These are phyloP conservation scores for Nadsonia starkeyi-henricii DNA, from an alignment of 1,139 yeast genomes.

Conservation along the genomic window DNA sequence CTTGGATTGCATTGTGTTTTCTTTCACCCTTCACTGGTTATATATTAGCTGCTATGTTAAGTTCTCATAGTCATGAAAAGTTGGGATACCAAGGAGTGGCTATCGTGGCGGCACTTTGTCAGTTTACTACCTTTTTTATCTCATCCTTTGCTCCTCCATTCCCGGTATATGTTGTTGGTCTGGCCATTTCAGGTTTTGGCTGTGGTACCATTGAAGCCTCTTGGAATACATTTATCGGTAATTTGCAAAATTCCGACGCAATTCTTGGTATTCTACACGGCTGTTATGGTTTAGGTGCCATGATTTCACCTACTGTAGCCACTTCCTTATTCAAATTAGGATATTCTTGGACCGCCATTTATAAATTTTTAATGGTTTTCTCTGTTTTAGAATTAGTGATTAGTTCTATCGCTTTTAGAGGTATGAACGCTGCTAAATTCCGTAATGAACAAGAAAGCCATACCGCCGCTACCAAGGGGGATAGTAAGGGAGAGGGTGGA, in stretches of 20 bases:
- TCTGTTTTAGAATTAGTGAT: slow-evolving; percentile 19
- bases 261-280: slow-evolving; percentile 46
- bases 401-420: slow-evolving; percentile 12
- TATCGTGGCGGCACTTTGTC: slow-evolving; percentile 26
- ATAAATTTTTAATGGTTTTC: slow-evolving; percentile 33
- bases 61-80: slow-evolving; percentile 25
- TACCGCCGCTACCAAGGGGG: slow-evolving; percentile 1
- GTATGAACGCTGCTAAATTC: slow-evolving; percentile 12
- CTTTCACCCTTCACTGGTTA: slow-evolving; percentile 24
- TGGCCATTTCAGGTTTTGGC: slow-evolving; percentile 48
- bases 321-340: slow-evolving; percentile 39
- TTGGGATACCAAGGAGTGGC: slow-evolving; percentile 31
- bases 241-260: slow-evolving; percentile 34
- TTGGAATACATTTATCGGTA: slow-evolving; percentile 41
- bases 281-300: slow-evolving; percentile 50
- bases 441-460: slow-evolving; percentile 6
- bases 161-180: slow-evolving; percentile 34
- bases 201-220: slow-evolving; percentile 42
- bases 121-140: slow-evolving; percentile 29
- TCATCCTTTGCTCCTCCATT: slow-evolving; percentile 30
- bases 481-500: slow-evolving; percentile 1
- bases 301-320: slow-evolving; percentile 43
- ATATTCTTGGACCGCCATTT: slow-evolving; percentile 40
- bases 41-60: slow-evolving; percentile 24
- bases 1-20: slow-evolving; percentile 18